phyloP scores from a whole-genome alignment of 371 early-diverging fungal species.

The Mucor mucedo region DNA sequence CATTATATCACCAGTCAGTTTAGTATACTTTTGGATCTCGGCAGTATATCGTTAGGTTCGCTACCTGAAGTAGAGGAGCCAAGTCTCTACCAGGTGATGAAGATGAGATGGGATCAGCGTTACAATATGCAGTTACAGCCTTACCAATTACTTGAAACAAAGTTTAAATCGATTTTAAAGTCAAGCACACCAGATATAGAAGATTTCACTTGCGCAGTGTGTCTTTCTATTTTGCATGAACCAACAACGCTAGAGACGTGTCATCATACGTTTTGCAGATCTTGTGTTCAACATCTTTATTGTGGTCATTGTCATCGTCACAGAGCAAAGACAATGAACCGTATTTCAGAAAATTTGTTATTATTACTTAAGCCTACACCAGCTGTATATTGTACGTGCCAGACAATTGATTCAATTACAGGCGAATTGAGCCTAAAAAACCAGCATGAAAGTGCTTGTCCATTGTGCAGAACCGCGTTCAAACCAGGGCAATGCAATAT shows the following conservation, averaged over 20 bases:
- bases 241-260: conserved; percentile 18
- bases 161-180: conserved; percentile 4
- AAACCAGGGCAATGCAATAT: conserved; percentile 11
- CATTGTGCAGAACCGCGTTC: conserved; percentile 16
- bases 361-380: conserved; percentile 6
- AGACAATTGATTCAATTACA: background rate
- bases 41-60: background rate
- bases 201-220: conserved; percentile 21
- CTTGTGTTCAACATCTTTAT: conserved; percentile 22
- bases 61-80: background rate
- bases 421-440: conserved; percentile 1
- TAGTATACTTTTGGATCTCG: conserved; percentile 14
- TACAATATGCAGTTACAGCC: conserved; percentile 1
- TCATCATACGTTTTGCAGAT: conserved; percentile 25
- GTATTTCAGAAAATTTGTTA: conserved; percentile 10
- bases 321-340: conserved; percentile 5
- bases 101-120: conserved; percentile 13
- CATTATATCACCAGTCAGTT: conserved; percentile 20
- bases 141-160: background rate
- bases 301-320: conserved; percentile 14
- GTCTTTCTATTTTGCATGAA: conserved; percentile 20
- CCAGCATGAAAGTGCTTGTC: conserved; percentile 6
- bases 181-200: conserved; percentile 4
- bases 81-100: conserved; percentile 11
- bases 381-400: conserved; percentile 20